Evolutionary conservation across 2,329 filamentous ascomycete species (phyloP), one percentile per base, ranked within the genome.

Genomic region (Neopestalotiopsis sp.): DNA sequence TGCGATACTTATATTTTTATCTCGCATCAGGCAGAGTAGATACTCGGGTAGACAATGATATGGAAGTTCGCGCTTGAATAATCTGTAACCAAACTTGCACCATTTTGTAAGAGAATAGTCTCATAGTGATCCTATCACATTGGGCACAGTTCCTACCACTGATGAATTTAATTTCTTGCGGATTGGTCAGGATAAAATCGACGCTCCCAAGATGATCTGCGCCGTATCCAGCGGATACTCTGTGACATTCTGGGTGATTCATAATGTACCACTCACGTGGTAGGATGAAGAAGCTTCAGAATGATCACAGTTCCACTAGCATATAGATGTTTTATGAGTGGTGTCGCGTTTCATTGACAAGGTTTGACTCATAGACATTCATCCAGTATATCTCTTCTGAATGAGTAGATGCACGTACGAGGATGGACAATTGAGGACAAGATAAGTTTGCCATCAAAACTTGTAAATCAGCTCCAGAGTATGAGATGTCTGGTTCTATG

Each of bases 21-120:
- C 14, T 59, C 30, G 57, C 57, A 59, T n/a, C 1, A 59, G 57
- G 57, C 57, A 59, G 24, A 17, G 57, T 59, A 59, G 13, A 59
- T 59, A 59, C 57, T 59, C 30, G 57, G 57, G 45, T n/a, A 59
- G 20, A 34, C 28, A 59, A 59, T 59, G 57, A 59, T 12, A 59
- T 34, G 2, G 17, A n/a, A 7, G 24, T 59, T 59, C 24, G 28
- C 10, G 24, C 24, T 30, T 13, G 5, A 30, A 14, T 14, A 59
- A 10, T 34, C 10, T 34, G 3, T 14, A 30, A 5, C 7, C 5
- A 4, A 28, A 28, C 24, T 3, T 28, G 24, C 24, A 28, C 24
- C 24, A 28, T 28, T 59, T 14, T 30, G 5, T 12, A 5, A 14
- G 24, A 34, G 24, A 10, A 24, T 5, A 28, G 6, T 34, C 13